Conservation (phyloP, 495 filamentous ascomycete species). For the Talaromyces trachyspermus region DNA sequence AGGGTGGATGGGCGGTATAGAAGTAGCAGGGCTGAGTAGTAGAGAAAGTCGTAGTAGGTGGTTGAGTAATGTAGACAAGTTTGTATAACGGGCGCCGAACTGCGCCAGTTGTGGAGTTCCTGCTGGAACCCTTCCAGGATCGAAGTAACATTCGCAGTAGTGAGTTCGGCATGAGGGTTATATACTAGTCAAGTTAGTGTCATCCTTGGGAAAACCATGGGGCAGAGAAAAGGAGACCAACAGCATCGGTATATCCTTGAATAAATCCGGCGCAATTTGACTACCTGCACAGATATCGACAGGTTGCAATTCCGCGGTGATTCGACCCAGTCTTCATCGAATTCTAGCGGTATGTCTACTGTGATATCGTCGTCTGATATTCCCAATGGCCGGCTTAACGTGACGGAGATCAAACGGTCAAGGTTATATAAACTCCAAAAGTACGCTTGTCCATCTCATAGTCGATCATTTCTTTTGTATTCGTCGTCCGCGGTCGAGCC, state of each 20-base stretch:
- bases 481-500: conserved; percentile 24
- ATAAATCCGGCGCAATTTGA: conserved; percentile 41
- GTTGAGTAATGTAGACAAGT: conserved; percentile 41
- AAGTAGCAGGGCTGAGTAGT: conserved; percentile 43
- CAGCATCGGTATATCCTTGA: conserved; percentile 39
- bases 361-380: conserved; percentile 46
- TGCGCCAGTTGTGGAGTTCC: conserved; percentile 43
- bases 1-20: conserved; percentile 44
- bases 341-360: conserved; percentile 35
- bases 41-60: conserved; percentile 44
- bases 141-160: conserved; percentile 22
- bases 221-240: conserved; percentile 19
- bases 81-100: conserved; percentile 29
- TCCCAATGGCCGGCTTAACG: conserved; percentile 40
- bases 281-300: conserved; percentile 44
- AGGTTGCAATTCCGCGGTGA: conserved; percentile 31
- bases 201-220: not conserved
- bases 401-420: conserved; percentile 44
- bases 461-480: conserved; percentile 16
- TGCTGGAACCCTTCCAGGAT: conserved; percentile 37
- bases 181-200: conserved; percentile 26
- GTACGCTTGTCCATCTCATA: conserved; percentile 44
- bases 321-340: conserved; percentile 38
- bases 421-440: conserved; percentile 49
- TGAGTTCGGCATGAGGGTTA: conserved; percentile 32